Base-by-base conservation (phyloP, 331 rosid genomes). In the Pyracantha coccinea region DNA sequence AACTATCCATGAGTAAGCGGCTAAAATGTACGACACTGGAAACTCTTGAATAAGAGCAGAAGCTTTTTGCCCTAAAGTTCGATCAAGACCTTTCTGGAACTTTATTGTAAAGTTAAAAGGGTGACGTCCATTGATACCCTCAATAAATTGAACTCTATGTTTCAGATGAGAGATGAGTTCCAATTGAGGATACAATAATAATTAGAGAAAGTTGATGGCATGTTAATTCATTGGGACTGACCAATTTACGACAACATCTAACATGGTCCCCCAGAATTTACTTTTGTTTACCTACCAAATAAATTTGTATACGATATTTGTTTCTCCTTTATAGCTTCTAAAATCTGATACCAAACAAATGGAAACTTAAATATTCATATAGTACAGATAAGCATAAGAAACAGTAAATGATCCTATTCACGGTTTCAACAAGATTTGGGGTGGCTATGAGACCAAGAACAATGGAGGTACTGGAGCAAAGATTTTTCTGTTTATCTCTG, bases 171-270 rank as follows among this genome's bases (percentile, higher is more conserved):
- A 38, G 57, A 10, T 14, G 27, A 44, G 23, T 54, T 68, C 62
- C 47, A 17, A 63, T 20, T 20, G 33, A 60, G 66, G 35, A 41
- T 25, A 2, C 75, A 55, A 7, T 52, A 28, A 57, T 15, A 8
- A 9, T 19, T 35, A 14, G 75, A 3, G 19, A 6, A 72, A 8
- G 35, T 20, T 71, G 66, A 69, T 70, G 77, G 65, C 25, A 73
- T 60, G 24, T 33, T 35, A 53, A 55, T 65, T 63, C 74, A 72
- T 59, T 64, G 25, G 68, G 73, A 71, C 61, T 31, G 53, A 74
- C 75, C 75, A 65, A 81, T 70, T 55, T 25, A 59, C 7, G 11
- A 60, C 79, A 41, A 41, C 31, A 20, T 20, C 68, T 27, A 15
- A 67, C 59, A 23, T 67, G 66, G 75, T 73, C 59, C 28, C 63